Evolutionary conservation across 352 stramenopile species (phyloP).

Genomic region (Globisporangium megalacanthum): DNA sequence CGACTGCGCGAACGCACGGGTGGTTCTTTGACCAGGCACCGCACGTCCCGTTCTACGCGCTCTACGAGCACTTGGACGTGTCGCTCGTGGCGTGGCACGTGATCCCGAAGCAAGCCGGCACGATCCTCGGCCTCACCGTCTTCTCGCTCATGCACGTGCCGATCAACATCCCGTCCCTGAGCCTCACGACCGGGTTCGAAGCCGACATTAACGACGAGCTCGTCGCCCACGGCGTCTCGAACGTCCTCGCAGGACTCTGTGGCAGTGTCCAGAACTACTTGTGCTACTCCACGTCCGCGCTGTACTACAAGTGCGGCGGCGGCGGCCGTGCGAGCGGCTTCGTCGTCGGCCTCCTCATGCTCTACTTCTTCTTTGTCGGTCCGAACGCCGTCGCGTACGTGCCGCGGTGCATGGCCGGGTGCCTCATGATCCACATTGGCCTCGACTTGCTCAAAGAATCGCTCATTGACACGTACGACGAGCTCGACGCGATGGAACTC

Average conservation of each 20-base stretch:
- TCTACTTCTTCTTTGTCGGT: slow-evolving; percentile 87
- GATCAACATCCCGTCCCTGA: slow-evolving; percentile 92
- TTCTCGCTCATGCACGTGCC: slow-evolving; percentile 95
- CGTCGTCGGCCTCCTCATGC: slow-evolving; percentile 58
- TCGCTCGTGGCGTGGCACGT: slow-evolving; percentile 56
- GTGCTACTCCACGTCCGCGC: slow-evolving; percentile 78
- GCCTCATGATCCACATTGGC: slow-evolving; percentile 89
- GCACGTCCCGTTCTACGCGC: slow-evolving; percentile 61
- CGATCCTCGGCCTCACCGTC: slow-evolving; percentile 82
- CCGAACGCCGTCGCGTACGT: slow-evolving; percentile 82
- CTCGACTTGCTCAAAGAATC: slow-evolving; percentile 88
- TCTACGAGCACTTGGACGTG: slow-evolving; percentile 77
- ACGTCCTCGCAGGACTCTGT: slow-evolving; percentile 77
- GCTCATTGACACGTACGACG: slow-evolving; percentile 82
- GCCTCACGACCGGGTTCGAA: slow-evolving; percentile 79
- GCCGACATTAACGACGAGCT: slow-evolving; percentile 92
- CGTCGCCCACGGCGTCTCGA: slow-evolving; percentile 90
- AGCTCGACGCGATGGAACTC: slow-evolving; percentile 89
- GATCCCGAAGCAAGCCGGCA: slow-evolving; percentile 69
- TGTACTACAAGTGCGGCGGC: slow-evolving; percentile 89
- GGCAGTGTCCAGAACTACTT: slow-evolving; percentile 91
- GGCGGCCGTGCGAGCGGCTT: slow-evolving; percentile 56
- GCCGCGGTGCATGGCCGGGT: slow-evolving; percentile 91
- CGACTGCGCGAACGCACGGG: slow-evolving; percentile 51
- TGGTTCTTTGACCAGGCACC: slow-evolving; percentile 77